Conservation (phyloP, 495 filamentous ascomycete species). For the Bombardia bombarda region DNA sequence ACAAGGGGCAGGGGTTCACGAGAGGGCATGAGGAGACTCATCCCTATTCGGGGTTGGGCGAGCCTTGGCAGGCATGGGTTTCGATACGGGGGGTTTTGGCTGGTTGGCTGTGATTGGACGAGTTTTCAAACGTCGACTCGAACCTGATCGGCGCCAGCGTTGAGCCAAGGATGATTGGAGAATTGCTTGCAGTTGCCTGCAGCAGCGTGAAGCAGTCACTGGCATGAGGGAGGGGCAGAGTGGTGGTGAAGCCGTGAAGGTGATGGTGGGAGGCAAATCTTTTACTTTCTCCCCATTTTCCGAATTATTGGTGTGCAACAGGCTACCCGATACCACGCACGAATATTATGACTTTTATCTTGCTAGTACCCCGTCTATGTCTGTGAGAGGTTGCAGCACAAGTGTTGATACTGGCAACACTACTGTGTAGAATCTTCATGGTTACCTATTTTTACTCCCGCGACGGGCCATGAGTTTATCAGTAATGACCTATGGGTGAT, state of each 20-base stretch:
- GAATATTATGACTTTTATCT: background rate
- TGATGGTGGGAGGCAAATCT: background rate
- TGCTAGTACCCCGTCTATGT: background rate
- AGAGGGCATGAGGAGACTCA: no score
- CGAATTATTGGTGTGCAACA: background rate
- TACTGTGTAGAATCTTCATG: background rate
- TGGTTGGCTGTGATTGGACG: slow-evolving; percentile 11
- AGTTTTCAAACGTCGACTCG: slow-evolving; percentile 7
- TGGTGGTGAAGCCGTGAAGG: no score
- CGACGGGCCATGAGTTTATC: background rate
- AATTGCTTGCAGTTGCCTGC: slow-evolving; percentile 11
- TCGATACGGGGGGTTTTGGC: background rate
- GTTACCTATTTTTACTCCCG: background rate
- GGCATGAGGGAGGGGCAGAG: slow-evolving; percentile 2
- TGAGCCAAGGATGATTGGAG: slow-evolving; percentile 15
- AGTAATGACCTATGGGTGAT: background rate
- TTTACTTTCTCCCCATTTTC: background rate
- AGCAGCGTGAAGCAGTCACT: background rate
- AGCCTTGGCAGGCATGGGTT: background rate
- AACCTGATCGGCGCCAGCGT: slow-evolving; percentile 9
- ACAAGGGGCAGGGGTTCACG: background rate
- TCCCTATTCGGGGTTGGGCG: background rate
- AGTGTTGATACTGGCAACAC: background rate
- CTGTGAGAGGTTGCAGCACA: background rate
- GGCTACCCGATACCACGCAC: background rate